phyloP scores from a whole-genome alignment of 2,329 filamentous ascomycete species.

The Fusarium graminum region DNA sequence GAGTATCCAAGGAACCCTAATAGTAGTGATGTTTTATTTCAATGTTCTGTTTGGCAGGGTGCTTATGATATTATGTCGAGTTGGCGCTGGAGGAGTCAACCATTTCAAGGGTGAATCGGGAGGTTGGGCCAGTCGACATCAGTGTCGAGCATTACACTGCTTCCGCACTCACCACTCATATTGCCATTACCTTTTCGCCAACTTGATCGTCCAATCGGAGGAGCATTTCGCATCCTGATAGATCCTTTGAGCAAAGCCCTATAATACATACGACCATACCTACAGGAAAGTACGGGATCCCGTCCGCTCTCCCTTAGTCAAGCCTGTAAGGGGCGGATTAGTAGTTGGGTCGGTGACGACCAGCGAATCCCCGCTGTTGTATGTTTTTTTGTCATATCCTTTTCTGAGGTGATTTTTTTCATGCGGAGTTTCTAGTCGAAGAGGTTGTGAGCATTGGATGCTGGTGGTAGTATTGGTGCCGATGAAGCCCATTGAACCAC shows the following conservation, averaged over 20 bases:
- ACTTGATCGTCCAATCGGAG: background rate
- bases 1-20: slow-evolving; percentile 30
- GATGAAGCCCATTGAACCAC: background rate
- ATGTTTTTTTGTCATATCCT: background rate
- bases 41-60: background rate
- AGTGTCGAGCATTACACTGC: background rate
- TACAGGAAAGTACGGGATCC: slow-evolving; percentile 37
- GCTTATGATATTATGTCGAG: background rate
- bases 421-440: no score
- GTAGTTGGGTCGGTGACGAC: slow-evolving; percentile 10
- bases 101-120: background rate
- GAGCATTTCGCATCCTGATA: background rate
- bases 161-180: background rate
- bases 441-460: no score
- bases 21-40: background rate
- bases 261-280: slow-evolving; percentile 35
- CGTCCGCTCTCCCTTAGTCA: slow-evolving; percentile 37
- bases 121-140: no score
- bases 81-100: background rate
- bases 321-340: slow-evolving; percentile 32
- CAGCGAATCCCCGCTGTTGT: no score
- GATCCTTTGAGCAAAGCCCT: background rate
- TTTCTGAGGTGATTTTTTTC: background rate
- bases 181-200: background rate
- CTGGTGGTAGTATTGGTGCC: background rate